Percentiles rank a stretch among this genome's conserved stretches.
Conservation (phyloP, 805 yeast species). For the Candida ovalis region DNA sequence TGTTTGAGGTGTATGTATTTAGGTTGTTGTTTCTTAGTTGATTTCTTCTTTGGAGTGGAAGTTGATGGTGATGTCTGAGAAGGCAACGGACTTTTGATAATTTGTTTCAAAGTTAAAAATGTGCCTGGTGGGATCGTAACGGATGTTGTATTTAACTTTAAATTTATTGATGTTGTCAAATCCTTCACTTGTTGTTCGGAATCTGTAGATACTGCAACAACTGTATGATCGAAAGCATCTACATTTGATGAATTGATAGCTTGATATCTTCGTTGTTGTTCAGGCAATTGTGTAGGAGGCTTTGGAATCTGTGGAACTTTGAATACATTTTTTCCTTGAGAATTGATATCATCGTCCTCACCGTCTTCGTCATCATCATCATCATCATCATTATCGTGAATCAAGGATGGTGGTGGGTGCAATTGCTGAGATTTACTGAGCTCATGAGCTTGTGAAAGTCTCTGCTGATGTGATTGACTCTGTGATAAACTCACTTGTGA, state of each 20-base stretch:
- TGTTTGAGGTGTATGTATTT: constrained; percentile 56
- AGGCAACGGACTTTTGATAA: constrained; percentile 27
- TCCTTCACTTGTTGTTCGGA: constrained; percentile 1
- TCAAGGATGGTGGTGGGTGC: background rate
- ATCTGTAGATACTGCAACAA: background rate
- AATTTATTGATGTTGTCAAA: constrained; percentile 6
- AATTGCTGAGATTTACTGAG: constrained; percentile 2
- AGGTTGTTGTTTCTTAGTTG: background rate
- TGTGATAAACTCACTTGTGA: constrained; percentile 59
- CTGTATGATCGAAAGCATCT: background rate
- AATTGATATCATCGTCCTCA: background rate
- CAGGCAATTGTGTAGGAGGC: constrained; percentile 10
- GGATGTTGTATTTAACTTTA: background rate
- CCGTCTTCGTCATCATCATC: background rate
- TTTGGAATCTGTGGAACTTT: constrained; percentile 23
- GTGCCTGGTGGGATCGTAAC: constrained; percentile 47
- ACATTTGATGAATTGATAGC: background rate
- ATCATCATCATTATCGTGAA: background rate
- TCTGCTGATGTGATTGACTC: constrained; percentile 63
- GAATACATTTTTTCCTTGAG: constrained; percentile 7
- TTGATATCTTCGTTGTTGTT: background rate
- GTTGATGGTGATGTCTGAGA: background rate
- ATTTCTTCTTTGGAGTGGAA: constrained; percentile 5
- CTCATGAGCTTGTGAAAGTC: constrained; percentile 27
- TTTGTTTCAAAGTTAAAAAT: constrained; percentile 52